Evolutionary conservation across 78 protist genomes (phyloP).

Genomic region (Bigelowiella natans): DNA sequence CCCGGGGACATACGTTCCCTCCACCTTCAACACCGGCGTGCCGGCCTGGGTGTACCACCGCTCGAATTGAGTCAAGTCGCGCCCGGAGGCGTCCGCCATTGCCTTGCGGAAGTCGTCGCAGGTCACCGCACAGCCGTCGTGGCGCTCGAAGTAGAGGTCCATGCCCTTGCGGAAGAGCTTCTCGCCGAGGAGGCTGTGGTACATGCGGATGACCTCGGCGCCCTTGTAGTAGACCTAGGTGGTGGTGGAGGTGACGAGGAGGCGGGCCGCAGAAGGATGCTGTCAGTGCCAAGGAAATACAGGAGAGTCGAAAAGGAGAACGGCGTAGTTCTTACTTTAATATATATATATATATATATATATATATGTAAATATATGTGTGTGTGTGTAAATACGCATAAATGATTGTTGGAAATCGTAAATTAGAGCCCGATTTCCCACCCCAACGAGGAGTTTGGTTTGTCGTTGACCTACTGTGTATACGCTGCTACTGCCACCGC

Average conservation of each 20-base stretch:
- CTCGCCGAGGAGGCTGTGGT: conserved; percentile 15
- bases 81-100: conserved; percentile 25
- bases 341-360: background rate
- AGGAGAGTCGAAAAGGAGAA: too few species aligned
- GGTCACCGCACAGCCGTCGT: conserved; percentile 25
- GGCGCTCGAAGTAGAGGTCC: conserved; percentile 27
- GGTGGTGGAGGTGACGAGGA: too few species aligned
- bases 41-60: conserved; percentile 21
- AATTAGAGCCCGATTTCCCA: too few species aligned
- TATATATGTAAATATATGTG: background rate
- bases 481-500: too few species aligned
- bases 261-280: too few species aligned
- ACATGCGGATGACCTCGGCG: conserved; percentile 36
- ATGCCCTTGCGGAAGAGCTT: conserved; percentile 17
- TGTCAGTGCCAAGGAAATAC: too few species aligned
- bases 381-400: background rate
- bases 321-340: background rate
- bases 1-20: background rate
- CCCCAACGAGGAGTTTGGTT: too few species aligned
- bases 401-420: too few species aligned
- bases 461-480: too few species aligned
- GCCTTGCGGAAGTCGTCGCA: conserved; percentile 34
- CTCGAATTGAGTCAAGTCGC: background rate
- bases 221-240: conserved; percentile 32
- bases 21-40: conserved; percentile 9